These are phyloP conservation scores for Dalbergia oliveri DNA, from an alignment of 306 rosid genomes.

Conservation along the genomic window DNA sequence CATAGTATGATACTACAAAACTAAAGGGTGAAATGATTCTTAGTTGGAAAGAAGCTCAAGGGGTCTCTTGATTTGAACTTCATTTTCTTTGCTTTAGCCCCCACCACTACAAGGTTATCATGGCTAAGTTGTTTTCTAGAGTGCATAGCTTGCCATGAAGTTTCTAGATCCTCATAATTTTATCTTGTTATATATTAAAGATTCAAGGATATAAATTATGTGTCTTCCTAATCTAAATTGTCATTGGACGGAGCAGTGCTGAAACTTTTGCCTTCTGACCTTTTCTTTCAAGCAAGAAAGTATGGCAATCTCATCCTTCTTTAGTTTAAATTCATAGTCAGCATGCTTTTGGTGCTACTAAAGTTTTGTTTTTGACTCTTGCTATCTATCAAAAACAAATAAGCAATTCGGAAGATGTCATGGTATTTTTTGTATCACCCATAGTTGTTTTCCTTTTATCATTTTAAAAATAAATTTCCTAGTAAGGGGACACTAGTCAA, in stretches of 20 bases:
- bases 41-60: too few species aligned
- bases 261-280: constrained; percentile 61
- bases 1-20: too few species aligned
- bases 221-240: too few species aligned
- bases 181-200: too few species aligned
- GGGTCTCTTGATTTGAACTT: too few species aligned
- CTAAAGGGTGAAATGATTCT: too few species aligned
- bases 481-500: constrained; percentile 96
- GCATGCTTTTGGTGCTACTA: constrained; percentile 72
- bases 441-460: constrained; percentile 55
- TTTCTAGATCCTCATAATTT: too few species aligned
- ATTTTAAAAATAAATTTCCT: constrained; percentile 67
- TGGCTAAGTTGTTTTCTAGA: too few species aligned
- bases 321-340: constrained; percentile 57
- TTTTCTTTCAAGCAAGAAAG: constrained; percentile 78
- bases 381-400: constrained; percentile 66
- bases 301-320: constrained; percentile 75
- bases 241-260: constrained; percentile 66
- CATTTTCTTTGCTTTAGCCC: too few species aligned
- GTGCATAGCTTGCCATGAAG: too few species aligned
- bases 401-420: constrained; percentile 75
- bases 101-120: too few species aligned
- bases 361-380: constrained; percentile 69
- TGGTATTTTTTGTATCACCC: constrained; percentile 73
- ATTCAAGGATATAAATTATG: too few species aligned